Base-by-base conservation (phyloP, 1,139 yeast species). In the Lodderomyces oxycetoniae region DNA sequence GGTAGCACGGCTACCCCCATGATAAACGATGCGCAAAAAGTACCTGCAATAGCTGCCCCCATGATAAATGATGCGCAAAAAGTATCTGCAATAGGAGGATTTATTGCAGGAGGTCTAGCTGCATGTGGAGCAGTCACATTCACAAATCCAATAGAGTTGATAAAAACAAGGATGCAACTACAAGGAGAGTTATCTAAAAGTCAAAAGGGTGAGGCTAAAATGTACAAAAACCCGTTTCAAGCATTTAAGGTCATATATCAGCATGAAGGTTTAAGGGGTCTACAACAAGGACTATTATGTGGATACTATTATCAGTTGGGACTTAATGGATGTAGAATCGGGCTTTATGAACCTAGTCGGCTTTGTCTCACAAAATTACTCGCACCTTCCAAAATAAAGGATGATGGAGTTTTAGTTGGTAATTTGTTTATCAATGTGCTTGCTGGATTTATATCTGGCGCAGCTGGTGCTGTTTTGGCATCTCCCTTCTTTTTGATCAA, bases 121-220 rank as follows among this genome's bases (percentile, higher is more conserved):
- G 96, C 97, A 3, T 89, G 97, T 63, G 94, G 95, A 35, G 97
- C 98, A 0, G 98, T 91, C 25, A 91, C 96, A 0, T 83, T 89
- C 57, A 89, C 97, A 8, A 91, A 91, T 53, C 98, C 98, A 6
- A 83, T 91, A 40, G 98, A 91, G 55, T 69, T 91, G 45, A 87
- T 89, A 51, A 91, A 91, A 62, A 91, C 94, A 3, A 71, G 97
- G 59, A 85, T 91, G 95, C 98, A 91, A 59, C 67, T 91, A 28
- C 96, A 91, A 60, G 98, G 98, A 37, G 97, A 91, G 59, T 67
- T 91, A 34, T 65, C 79, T 3, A 70, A 79, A 21, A 56, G 60
- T 23, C 71, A 77, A 2, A 51, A 50, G 19, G 59, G 67, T 28
- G 74, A 67, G 1, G 71, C 76, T 11, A 74, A 67, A 44, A 46